These are phyloP conservation scores for Meyerozyma elateridarum DNA, from an alignment of 1,139 yeast genomes.

Conservation along the genomic window DNA sequence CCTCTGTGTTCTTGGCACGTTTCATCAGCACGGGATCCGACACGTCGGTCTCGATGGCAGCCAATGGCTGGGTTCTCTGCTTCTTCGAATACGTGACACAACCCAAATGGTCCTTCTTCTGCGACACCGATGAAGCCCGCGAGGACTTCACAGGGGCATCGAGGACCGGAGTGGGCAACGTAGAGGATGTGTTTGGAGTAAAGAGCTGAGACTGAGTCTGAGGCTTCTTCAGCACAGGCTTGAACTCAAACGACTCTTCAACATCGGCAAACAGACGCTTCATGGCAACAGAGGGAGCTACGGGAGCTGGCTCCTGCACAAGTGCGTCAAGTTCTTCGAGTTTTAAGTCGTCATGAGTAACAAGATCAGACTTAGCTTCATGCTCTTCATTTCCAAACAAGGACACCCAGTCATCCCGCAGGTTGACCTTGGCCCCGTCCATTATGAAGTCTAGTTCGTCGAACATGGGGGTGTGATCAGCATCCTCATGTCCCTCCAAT, in stretches of 20 bases:
- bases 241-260: constrained; percentile 24
- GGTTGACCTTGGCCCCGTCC: constrained; percentile 43
- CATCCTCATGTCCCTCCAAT: constrained; percentile 35
- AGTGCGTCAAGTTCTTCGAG: constrained; percentile 11
- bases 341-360: constrained; percentile 18
- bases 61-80: constrained; percentile 54
- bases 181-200: constrained; percentile 33
- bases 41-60: constrained; percentile 58
- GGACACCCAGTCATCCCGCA: constrained; percentile 59
- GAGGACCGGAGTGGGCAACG: constrained; percentile 29
- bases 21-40: constrained; percentile 70
- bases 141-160: constrained; percentile 9
- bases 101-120: constrained; percentile 54
- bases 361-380: constrained; percentile 10
- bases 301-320: constrained; percentile 6
- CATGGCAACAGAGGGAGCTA: constrained; percentile 6
- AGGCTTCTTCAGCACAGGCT: constrained; percentile 10
- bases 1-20: constrained; percentile 94
- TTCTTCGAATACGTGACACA: constrained; percentile 62
- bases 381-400: constrained; percentile 47
- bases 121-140: constrained; percentile 9
- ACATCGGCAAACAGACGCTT: constrained; percentile 29
- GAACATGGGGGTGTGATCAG: constrained; percentile 62
- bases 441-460: constrained; percentile 47
- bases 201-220: constrained; percentile 19